These are phyloP conservation scores for Mortierella sp. DNA, from an alignment of 371 early-diverging fungal genomes.

Conservation along the genomic window DNA sequence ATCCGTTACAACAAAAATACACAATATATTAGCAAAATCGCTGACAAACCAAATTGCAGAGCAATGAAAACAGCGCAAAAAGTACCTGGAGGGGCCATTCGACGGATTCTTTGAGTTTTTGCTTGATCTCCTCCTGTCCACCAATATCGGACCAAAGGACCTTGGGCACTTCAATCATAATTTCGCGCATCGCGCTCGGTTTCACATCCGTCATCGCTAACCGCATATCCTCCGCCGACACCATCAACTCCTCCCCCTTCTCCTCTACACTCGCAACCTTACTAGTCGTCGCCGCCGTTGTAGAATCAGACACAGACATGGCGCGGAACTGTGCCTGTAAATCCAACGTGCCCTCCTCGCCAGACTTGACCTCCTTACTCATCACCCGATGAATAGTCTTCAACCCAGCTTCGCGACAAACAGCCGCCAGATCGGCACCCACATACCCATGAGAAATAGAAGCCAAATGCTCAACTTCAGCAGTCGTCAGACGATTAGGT, in stretches of 20 bases:
- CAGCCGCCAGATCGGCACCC: slow-evolving; percentile 96
- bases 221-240: slow-evolving; percentile 64
- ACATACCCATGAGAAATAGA: slow-evolving; percentile 93
- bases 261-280: neutral
- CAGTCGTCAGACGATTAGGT: slow-evolving; percentile 75
- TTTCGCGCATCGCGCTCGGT: slow-evolving; percentile 99
- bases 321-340: slow-evolving; percentile 25
- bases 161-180: slow-evolving; percentile 93
- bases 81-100: slow-evolving; percentile 96
- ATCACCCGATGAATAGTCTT: slow-evolving; percentile 80
- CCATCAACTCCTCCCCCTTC: slow-evolving; percentile 30
- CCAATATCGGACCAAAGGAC: slow-evolving; percentile 98
- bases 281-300: neutral
- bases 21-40: neutral
- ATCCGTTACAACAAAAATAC: neutral
- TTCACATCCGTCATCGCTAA: slow-evolving; percentile 74
- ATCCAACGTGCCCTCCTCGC: neutral
- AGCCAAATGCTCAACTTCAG: slow-evolving; percentile 75
- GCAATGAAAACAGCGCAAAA: neutral
- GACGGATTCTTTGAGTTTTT: slow-evolving; percentile 96
- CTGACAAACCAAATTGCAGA: no score
- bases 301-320: slow-evolving; percentile 23
- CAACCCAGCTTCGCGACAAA: slow-evolving; percentile 91
- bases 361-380: neutral
- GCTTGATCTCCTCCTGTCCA: slow-evolving; percentile 95